Evolutionary conservation across 1,139 yeast species (phyloP), one percentile per base, ranked within the genome.

Genomic region (Wickerhamiella pararugosa): DNA sequence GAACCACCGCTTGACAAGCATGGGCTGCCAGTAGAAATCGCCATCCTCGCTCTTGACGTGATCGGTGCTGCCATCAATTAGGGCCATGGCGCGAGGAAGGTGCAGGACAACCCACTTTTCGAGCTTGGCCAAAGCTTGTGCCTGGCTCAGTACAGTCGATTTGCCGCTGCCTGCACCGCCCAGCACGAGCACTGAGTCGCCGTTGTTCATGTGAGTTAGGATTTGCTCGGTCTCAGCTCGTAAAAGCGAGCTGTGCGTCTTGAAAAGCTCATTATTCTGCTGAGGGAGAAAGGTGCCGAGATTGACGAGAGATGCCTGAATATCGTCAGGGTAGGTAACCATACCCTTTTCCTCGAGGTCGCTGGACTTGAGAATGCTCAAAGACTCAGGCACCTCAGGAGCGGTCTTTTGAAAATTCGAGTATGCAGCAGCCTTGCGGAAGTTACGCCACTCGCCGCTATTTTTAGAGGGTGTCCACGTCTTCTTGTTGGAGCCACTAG

Each of bases 121-220:
- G 7, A 66, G 62, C 35, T 69, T 57, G 5, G 76, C 75, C 36
- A 71, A 54, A 1, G 90, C 79, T 44, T 80, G 79, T 1, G 78
- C 68, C 58, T 87, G 95, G 0, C 90, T 63, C 40, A 87, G 53
- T 34, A 79, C 59, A 0, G 86, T 74, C 2, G 90, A 73, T 63
- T 87, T 87, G 7, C 97, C 97, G 7, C 72, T 69, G 38, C 95
- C 95, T 39, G 73, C 64, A 45, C 70, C 76, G 35, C 97, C 97
- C 29, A 73, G 61, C 25, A 87, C 51, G 40, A 80, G 65, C 1
- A 58, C 36, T 5, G 45, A 37, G 7, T 39, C 30, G 6, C 53
- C 54, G 36, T 33, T 30, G 0, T 40, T 28, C 2, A 61, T 43
- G 5, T 51, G 46, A n/a, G 53, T 39, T 25, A 63, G 51, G 7